These are phyloP conservation scores for Rhizopogon sp. DNA, from an alignment of 768 basidiomycete genomes.

Conservation along the genomic window DNA sequence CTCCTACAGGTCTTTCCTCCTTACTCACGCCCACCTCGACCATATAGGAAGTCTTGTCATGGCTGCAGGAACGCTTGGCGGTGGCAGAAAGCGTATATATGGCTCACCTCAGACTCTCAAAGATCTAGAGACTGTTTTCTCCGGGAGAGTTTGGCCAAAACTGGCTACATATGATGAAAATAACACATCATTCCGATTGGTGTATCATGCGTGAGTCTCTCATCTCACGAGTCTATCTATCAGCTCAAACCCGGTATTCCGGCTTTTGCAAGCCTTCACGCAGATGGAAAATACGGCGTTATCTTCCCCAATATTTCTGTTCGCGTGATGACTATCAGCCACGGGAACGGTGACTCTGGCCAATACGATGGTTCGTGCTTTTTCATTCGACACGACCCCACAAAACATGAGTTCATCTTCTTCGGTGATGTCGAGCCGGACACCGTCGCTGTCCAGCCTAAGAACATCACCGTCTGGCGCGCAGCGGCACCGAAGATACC, in stretches of 20 bases:
- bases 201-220: conserved; percentile 58
- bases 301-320: conserved; percentile 57
- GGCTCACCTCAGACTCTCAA: conserved; percentile 57
- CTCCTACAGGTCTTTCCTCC: conserved; percentile 58
- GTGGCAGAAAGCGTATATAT: conserved; percentile 57
- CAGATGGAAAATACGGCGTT: conserved; percentile 47
- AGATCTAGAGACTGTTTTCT: conserved; percentile 68
- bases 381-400: conserved; percentile 69
- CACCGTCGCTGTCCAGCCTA: conserved; percentile 53
- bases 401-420: conserved; percentile 74
- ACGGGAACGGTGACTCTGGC: conserved; percentile 54
- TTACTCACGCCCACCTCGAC: conserved; percentile 90
- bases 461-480: conserved; percentile 73
- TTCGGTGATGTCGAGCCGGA: conserved; percentile 95
- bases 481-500: conserved; percentile 76
- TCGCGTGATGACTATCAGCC: conserved; percentile 63
- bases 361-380: conserved; percentile 79
- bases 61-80: conserved; percentile 71
- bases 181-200: conserved; percentile 52
- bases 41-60: conserved; percentile 82
- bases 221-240: conserved; percentile 2
- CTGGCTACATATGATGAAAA: conserved; percentile 71
- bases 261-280: conserved; percentile 36
- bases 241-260: conserved; percentile 5
- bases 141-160: conserved; percentile 80